Percentiles rank a stretch among this genome's conserved stretches.
phyloP scores from a whole-genome alignment of 768 basidiomycete species.

The Agaricus blazei region DNA sequence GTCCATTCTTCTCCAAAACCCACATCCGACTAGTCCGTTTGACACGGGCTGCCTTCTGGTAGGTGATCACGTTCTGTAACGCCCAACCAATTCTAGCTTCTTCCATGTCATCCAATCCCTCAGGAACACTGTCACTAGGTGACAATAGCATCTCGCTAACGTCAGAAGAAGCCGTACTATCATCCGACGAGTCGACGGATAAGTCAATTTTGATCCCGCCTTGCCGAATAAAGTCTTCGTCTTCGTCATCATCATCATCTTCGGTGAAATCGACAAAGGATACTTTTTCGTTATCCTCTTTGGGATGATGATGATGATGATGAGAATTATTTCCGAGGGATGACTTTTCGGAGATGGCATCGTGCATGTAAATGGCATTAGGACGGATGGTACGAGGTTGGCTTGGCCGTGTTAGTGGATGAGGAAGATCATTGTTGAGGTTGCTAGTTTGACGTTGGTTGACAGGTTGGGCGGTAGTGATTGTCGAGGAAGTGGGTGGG shows the following conservation, averaged over 20 bases:
- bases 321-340: too few species aligned
- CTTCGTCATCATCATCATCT: neutral
- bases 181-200: neutral
- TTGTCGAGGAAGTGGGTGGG: neutral
- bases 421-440: neutral
- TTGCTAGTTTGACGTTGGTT: neutral
- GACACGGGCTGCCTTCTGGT: slow-evolving; percentile 2
- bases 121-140: neutral
- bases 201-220: neutral
- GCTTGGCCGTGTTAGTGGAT: neutral
- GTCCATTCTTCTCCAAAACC: slow-evolving; percentile 11
- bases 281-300: neutral
- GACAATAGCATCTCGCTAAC: neutral
- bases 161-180: neutral
- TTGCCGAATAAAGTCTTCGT: neutral
- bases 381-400: neutral
- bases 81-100: slow-evolving; percentile 7
- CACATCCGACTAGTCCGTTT: slow-evolving; percentile 8
- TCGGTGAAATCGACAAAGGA: neutral
- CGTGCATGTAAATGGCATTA: neutral
- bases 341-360: neutral
- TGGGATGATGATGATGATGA: neutral
- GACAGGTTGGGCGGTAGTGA: neutral
- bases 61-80: slow-evolving; percentile 6
- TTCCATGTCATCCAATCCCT: slow-evolving; percentile 6